A percentile compares a stretch with the other conserved stretches of the same genome.
Conservation (phyloP, 257 asterid species). For the Datura wrightii region DNA sequence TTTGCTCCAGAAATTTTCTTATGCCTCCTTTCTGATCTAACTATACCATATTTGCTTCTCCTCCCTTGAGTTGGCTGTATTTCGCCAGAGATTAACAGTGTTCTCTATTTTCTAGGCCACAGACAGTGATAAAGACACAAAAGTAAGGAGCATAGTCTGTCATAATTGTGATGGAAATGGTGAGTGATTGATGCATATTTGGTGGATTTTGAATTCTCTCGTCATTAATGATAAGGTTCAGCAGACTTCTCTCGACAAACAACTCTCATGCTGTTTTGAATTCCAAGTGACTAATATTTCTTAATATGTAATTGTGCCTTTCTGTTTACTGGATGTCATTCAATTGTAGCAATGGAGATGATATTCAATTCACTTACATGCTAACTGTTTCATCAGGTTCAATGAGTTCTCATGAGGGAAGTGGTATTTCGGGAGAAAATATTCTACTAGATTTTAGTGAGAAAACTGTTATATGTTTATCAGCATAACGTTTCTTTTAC, state of each 20-base stretch:
- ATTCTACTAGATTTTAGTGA: neutral
- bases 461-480: neutral
- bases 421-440: neutral
- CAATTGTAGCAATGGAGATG: neutral
- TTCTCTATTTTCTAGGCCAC: conserved; percentile 41
- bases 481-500: neutral
- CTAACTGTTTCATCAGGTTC: neutral
- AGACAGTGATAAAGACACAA: conserved; percentile 29
- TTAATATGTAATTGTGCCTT: neutral
- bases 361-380: neutral
- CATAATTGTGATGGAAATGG: conserved; percentile 51
- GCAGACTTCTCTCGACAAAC: neutral
- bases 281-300: neutral
- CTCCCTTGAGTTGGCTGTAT: neutral
- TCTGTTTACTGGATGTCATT: neutral
- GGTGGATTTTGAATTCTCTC: neutral
- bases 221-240: neutral
- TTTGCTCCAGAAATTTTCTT: neutral
- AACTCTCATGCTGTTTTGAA: neutral
- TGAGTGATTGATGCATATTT: conserved; percentile 25
- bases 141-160: conserved; percentile 44
- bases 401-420: neutral
- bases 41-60: neutral
- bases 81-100: neutral
- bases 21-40: neutral